Base-by-base conservation (phyloP, 2,329 filamentous ascomycete species). In the Aspergillus sergii region DNA sequence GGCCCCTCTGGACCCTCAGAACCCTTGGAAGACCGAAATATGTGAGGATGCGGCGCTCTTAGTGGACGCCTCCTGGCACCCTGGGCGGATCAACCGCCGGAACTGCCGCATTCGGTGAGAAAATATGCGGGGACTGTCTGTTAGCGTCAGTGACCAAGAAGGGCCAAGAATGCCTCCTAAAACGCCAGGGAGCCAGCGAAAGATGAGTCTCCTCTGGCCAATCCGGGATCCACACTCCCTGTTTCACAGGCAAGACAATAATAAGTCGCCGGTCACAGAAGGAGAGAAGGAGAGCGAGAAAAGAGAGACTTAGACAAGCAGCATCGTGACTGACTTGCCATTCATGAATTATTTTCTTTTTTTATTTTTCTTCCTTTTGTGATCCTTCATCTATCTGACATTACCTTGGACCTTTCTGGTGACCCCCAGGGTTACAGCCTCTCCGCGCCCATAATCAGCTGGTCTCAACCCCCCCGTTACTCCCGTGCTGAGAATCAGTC, bases 101-200 rank as follows among this genome's bases (percentile, higher is more conserved):
- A 64, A 63, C 57, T 69, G 51, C 68, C 61, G 41, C 14, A 61
- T 66, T 65, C 45, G 66, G 68, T 21, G 51, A 4, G 36, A 43
- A 58, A 41, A 16, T 65, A 65, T 69, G 68, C 65, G 67, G 66
- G 64, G 66, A 54, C 64, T 39, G 56, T 59, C 66, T 62, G 58
- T 67, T 59, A 64, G 55, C 62, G 60, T 53, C 50, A 26, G 21
- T 39, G 46, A 61, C 58, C 59, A 66, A 61, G 55, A 50, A 56
- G 51, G 48, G 54, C 66, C 57, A 68, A 65, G 66, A 68, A 65
- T 68, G 55, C 58, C 58, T 55, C 32, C 39, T 50, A 50, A 48
- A 59, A 64, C 36, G 51, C 39, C 57, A 66, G 60, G 60, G 60
- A 68, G 62, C 41, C 57, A 55, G 58, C 64, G 32, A 63, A 50